Evolutionary conservation across 1,284 basidiomycete genomes (phyloP).

Genomic region (Farysia itapuensis): DNA sequence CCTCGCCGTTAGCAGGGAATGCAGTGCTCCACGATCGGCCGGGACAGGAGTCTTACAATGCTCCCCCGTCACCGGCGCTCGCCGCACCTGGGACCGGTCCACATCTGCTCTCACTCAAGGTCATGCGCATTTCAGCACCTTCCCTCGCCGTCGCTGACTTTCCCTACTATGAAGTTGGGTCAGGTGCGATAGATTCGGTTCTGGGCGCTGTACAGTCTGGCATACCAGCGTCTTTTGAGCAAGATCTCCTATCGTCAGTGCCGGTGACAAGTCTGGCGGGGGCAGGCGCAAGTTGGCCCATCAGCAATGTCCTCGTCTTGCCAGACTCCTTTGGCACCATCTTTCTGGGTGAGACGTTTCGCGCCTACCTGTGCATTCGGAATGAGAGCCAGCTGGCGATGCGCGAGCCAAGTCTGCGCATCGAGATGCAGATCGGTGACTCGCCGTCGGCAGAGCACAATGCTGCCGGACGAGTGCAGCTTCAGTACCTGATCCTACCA

Average conservation of each 20-base stretch:
- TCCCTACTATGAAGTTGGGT: too few relatives aligned
- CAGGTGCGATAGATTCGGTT: slow-evolving; percentile 3
- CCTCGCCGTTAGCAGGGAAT: too few relatives aligned
- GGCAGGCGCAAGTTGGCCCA: not conserved
- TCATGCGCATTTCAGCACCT: slow-evolving; percentile 43
- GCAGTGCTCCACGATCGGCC: too few relatives aligned
- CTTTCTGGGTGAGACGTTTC: slow-evolving; percentile 55
- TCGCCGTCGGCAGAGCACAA: not conserved
- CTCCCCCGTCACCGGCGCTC: too few relatives aligned
- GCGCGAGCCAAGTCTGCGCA: slow-evolving; percentile 28
- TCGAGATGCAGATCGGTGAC: slow-evolving; percentile 52
- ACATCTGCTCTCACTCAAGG: slow-evolving; percentile 47
- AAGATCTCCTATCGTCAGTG: too few relatives aligned
- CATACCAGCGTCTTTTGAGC: not conserved
- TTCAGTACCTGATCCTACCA: slow-evolving; percentile 12
- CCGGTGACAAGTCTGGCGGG: too few relatives aligned
- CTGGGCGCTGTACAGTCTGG: not conserved
- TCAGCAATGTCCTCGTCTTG: slow-evolving; percentile 7
- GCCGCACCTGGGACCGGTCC: too few relatives aligned
- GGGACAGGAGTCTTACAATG: too few relatives aligned
- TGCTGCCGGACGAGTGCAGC: slow-evolving; percentile 1
- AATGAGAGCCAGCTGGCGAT: slow-evolving; percentile 42
- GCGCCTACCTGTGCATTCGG: slow-evolving; percentile 50
- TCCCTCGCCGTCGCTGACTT: slow-evolving; percentile 15
- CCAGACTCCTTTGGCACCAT: slow-evolving; percentile 46